Evolutionary conservation across 2,329 filamentous ascomycete species (phyloP), one percentile per base, ranked within the genome.

Genomic region (Geoglossum cookeanum): DNA sequence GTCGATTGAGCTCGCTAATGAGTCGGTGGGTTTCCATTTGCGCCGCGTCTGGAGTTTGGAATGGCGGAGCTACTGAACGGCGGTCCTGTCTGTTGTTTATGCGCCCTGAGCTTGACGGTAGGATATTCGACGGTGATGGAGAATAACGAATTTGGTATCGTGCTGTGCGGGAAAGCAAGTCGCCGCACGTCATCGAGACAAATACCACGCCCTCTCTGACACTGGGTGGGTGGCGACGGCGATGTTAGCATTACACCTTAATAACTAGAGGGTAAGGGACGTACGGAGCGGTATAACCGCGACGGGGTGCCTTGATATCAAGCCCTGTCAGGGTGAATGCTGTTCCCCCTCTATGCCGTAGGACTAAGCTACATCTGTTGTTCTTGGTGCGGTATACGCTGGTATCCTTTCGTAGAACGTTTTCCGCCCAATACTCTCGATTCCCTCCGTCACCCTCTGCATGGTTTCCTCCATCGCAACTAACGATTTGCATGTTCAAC

Each of bases 121-220:
- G 30, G 37, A 35, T 11, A 37, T 53, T 15, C 17, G 49, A 5
- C 15, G 49, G n/a, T 53, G 49, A 5, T 15, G 65, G 65, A 17
- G 72, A 68, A 63, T 85, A 87, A 62, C 84, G 79, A 30, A 91
- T 83, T 62, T 87, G 80, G 66, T 91, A 91, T 59, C 81, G 77
- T 5, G 84, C 78, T 9, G 87, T 92, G 58, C 83, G 78, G 22
- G 75, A 78, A 48, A 92, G 71, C 1, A 92, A 72, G 59, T 92
- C 83, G 62, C 94, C 82, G 42, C 83, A 79, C 45, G 81, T 78
- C 90, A 96, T 95, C 51, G 87, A 80, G 32, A 97, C 78, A 65
- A 96, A 96, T 0, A 97, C 79, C 77, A 96, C 84, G 49, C 92
- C 91, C 75, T 94, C 86, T 69, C 91, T 84, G 56, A 95, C 83